These are phyloP conservation scores for Musa itinerans DNA, from an alignment of 176 grass and related monocot species.

Conservation along the genomic window DNA sequence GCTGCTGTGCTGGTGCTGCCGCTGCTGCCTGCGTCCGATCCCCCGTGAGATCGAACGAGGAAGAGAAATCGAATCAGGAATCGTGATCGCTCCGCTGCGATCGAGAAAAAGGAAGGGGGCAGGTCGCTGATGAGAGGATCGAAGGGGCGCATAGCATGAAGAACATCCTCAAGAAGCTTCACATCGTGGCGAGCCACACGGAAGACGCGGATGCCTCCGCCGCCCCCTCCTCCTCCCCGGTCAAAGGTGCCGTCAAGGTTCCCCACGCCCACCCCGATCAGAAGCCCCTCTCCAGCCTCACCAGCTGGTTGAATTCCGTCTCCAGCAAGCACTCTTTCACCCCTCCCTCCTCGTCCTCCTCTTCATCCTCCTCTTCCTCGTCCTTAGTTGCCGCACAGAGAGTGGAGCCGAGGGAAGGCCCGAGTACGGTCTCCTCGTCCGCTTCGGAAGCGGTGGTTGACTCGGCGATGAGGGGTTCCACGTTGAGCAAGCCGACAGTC, in stretches of 20 bases:
- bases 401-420: slow-evolving; percentile 16
- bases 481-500: slow-evolving; percentile 27
- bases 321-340: slow-evolving; percentile 21
- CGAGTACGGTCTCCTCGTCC: slow-evolving; percentile 12
- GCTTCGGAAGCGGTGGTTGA: slow-evolving; percentile 22
- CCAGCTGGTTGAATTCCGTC: slow-evolving; percentile 68
- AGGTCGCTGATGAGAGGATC: not conserved
- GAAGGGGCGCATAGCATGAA: slow-evolving; percentile 36
- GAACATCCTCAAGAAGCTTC: slow-evolving; percentile 95
- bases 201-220: slow-evolving; percentile 22
- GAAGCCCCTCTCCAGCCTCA: slow-evolving; percentile 38
- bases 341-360: slow-evolving; percentile 24
- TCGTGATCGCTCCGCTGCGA: not conserved
- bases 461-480: slow-evolving; percentile 24
- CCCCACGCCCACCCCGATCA: slow-evolving; percentile 32
- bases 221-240: slow-evolving; percentile 23
- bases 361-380: slow-evolving; percentile 16
- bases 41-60: not conserved
- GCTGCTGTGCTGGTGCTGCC: not conserved
- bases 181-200: slow-evolving; percentile 54
- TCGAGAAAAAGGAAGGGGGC: not conserved
- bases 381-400: slow-evolving; percentile 6
- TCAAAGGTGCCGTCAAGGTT: slow-evolving; percentile 25
- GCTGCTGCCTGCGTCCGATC: not conserved
- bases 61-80: not conserved